Percentiles rank a stretch among this genome's conserved stretches.
Conservation (phyloP, 2,329 filamentous ascomycete species). For the Phaeophleospora eucalypticola region DNA sequence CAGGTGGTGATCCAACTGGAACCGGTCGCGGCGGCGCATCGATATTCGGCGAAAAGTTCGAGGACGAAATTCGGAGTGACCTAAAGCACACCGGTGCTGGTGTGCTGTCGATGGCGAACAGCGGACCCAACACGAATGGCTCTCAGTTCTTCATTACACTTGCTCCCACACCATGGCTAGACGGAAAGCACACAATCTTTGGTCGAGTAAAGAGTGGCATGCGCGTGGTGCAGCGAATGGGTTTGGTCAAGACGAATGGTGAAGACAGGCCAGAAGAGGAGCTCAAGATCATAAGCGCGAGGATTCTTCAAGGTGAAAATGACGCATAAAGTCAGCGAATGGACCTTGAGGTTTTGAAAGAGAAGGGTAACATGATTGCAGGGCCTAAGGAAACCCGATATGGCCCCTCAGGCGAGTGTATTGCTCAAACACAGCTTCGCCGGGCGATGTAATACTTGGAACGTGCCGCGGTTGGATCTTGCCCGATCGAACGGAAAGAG, state of each 20-base stretch:
- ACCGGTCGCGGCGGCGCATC: conserved; percentile 83
- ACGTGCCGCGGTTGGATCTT: too few species aligned
- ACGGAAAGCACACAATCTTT: conserved; percentile 97
- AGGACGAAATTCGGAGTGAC: conserved; percentile 75
- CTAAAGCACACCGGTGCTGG: conserved; percentile 92
- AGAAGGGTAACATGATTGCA: conserved; percentile 5
- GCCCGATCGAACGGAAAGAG: too few species aligned
- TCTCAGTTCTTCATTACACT: conserved; percentile 95
- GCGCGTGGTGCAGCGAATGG: conserved; percentile 80
- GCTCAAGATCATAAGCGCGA: conserved; percentile 72
- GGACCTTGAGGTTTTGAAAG: neutral
- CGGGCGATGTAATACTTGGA: too few species aligned
- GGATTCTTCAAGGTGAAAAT: conserved; percentile 63
- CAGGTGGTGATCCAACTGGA: conserved; percentile 73
- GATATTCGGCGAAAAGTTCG: conserved; percentile 92
- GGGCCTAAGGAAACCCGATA: neutral
- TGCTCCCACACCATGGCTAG: conserved; percentile 90
- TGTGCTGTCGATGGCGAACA: conserved; percentile 93
- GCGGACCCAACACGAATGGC: conserved; percentile 87
- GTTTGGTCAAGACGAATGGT: conserved; percentile 73
- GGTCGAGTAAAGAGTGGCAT: conserved; percentile 82
- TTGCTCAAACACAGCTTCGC: too few species aligned
- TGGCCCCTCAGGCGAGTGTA: too few species aligned
- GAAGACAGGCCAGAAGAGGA: conserved; percentile 80
- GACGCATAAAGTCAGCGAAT: conserved; percentile 48